These are phyloP conservation scores for Yamadazyma kitorensis DNA, from an alignment of 805 yeast species.

Conservation along the genomic window DNA sequence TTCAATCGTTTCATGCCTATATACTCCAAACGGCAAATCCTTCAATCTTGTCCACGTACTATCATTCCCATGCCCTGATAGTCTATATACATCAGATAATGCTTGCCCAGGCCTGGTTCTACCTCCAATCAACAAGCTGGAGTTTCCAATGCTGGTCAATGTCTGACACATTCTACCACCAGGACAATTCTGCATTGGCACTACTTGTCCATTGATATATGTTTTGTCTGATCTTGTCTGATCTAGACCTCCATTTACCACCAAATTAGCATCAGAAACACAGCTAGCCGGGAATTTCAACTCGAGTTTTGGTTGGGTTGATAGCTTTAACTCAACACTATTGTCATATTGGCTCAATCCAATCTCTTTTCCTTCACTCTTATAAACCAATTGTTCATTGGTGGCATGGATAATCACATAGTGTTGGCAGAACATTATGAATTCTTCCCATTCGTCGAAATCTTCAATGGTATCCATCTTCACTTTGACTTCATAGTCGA, in stretches of 20 bases:
- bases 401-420: slow-evolving; percentile 68
- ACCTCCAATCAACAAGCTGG: slow-evolving; percentile 57
- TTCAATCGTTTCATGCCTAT: slow-evolving; percentile 47
- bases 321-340: background rate
- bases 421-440: slow-evolving; percentile 71
- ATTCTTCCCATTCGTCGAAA: slow-evolving; percentile 86
- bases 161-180: slow-evolving; percentile 60
- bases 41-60: slow-evolving; percentile 39
- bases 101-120: slow-evolving; percentile 56
- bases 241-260: slow-evolving; percentile 41
- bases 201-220: slow-evolving; percentile 5
- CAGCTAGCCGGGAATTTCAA: slow-evolving; percentile 45
- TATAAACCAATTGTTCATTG: slow-evolving; percentile 24
- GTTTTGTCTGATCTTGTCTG: slow-evolving; percentile 25
- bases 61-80: slow-evolving; percentile 6
- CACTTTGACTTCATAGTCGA: slow-evolving; percentile 35
- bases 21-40: slow-evolving; percentile 44
- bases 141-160: slow-evolving; percentile 29
- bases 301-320: slow-evolving; percentile 2
- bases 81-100: slow-evolving; percentile 30
- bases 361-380: background rate
- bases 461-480: slow-evolving; percentile 54
- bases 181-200: slow-evolving; percentile 25
- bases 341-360: no score
- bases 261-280: slow-evolving; percentile 15